phyloP scores from a whole-genome alignment of 495 filamentous ascomycete genomes.

The Penicillium soppii region DNA sequence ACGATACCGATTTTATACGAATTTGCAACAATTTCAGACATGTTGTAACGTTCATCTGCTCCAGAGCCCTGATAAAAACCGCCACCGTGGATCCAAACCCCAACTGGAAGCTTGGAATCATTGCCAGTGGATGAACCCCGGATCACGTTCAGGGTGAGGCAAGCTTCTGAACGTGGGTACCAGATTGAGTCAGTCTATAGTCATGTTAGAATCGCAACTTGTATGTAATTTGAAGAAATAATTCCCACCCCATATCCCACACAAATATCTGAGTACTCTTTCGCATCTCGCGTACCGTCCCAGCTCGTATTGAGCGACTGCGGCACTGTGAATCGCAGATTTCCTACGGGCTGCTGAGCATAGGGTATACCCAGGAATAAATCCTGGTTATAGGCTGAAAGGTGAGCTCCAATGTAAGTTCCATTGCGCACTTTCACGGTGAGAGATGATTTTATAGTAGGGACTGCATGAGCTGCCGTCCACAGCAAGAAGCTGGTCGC shows the following conservation, averaged over 20 bases:
- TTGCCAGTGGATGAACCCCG: conserved; percentile 37
- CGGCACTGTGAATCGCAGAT: conserved; percentile 49
- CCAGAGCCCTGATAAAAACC: conserved; percentile 52
- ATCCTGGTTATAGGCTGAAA: conserved; percentile 39
- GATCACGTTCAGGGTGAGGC: conserved; percentile 56
- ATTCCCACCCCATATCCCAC: conserved; percentile 45
- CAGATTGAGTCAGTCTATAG: conserved; percentile 39
- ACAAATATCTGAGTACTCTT: conserved; percentile 51
- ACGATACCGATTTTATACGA: conserved; percentile 44
- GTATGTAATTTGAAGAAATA: background rate
- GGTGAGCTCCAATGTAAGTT: conserved; percentile 37
- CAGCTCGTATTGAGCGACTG: conserved; percentile 45
- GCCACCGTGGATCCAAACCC: conserved; percentile 63
- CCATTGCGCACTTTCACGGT: conserved; percentile 34
- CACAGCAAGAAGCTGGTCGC: conserved; percentile 13
- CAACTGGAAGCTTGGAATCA: conserved; percentile 39
- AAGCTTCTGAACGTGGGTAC: conserved; percentile 51
- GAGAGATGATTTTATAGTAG: conserved; percentile 10
- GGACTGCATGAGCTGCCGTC: conserved; percentile 13
- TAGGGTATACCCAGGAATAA: conserved; percentile 50
- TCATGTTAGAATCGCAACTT: background rate
- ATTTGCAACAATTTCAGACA: conserved; percentile 52
- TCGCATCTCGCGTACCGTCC: conserved; percentile 37
- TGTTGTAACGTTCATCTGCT: conserved; percentile 52
- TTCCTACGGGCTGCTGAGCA: conserved; percentile 42